Conservation (phyloP, 352 stramenopile genomes). For the Phytopythium ostracodes region DNA sequence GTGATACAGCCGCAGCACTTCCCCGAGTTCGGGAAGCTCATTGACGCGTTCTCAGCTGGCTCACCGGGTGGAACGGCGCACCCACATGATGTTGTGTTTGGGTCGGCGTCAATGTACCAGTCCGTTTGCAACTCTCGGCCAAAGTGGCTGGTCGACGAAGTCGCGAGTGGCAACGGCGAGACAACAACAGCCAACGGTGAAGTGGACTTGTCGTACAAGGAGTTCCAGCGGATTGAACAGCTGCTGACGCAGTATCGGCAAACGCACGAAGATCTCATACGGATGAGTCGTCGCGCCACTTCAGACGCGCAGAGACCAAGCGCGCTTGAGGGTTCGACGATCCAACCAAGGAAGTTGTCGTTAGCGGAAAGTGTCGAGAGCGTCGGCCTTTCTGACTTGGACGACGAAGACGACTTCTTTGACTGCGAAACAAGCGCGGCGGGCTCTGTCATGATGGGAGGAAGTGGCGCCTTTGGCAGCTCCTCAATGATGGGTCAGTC, state of each 20-base stretch:
- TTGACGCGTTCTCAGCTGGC: slow-evolving; percentile 59
- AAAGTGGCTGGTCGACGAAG: slow-evolving; percentile 41
- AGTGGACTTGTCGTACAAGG: slow-evolving; percentile 67
- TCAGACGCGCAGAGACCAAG: slow-evolving; percentile 3
- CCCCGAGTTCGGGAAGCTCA: slow-evolving; percentile 54
- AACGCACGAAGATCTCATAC: slow-evolving; percentile 61
- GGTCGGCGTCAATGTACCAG: slow-evolving; percentile 56
- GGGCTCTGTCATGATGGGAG: slow-evolving; percentile 29
- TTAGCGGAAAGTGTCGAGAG: slow-evolving; percentile 77
- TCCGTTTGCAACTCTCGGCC: slow-evolving; percentile 70
- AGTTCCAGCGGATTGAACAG: slow-evolving; percentile 86
- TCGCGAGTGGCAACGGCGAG: slow-evolving; percentile 29
- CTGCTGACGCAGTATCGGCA: slow-evolving; percentile 76
- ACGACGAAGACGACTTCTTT: slow-evolving; percentile 84
- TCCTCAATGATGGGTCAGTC: slow-evolving; percentile 68
- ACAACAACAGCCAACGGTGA: slow-evolving; percentile 13
- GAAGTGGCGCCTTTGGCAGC: slow-evolving; percentile 21
- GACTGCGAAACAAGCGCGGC: slow-evolving; percentile 65
- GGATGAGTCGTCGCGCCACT: slow-evolving; percentile 13
- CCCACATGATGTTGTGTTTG: slow-evolving; percentile 14
- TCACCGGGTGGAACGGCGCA: slow-evolving; percentile 5
- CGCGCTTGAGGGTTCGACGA: slow-evolving; percentile 15
- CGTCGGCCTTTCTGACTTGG: slow-evolving; percentile 75
- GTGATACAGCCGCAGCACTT: slow-evolving; percentile 84
- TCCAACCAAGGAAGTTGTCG: slow-evolving; percentile 49